Evolutionary conservation across 768 basidiomycete species (phyloP), one percentile per base, ranked within the genome.

Genomic region (Tricholomella constricta): DNA sequence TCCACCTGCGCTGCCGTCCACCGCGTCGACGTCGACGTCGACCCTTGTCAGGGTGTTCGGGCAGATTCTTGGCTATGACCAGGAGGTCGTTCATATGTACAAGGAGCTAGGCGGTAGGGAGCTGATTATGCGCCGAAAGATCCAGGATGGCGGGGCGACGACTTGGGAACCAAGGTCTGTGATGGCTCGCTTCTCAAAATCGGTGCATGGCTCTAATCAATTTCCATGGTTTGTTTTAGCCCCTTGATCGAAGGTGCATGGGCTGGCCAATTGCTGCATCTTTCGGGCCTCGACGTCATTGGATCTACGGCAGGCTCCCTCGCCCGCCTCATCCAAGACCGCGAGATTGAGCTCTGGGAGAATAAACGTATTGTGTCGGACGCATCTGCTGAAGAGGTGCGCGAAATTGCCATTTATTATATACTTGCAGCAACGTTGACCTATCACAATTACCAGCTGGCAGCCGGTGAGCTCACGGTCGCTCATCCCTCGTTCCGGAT

Each of bases 41-140:
- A 78, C 79, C 5, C 76, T 86, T 23, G 77, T 86, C 17, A 71
- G 65, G 50, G 72, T 77, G 1, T 85, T 88, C 56, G 77, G 77
- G 2, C 73, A 79, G 51, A 54, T 85, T 7, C 71, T 88, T 0
- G 85, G 85, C 1, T 88, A 86, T 62, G 80, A 83, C 11, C 63
- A 72, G 0, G 84, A 86, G 55, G 78, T 77, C 2, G 63, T 85
- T 9, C 83, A 86, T 53, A 72, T 86, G 72, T 88, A 85, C 64
- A 88, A 86, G 65, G 85, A 86, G 55, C 67, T 86, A 6, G 84
- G 85, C 7, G 85, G 85, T 7, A 66, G 85, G 15, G 85, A 86
- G 68, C 62, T 88, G 19, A 62, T 85, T 20, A 86, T 88, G 85
- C 70, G 85, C 22, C 66, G 85, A 31, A 76, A 71, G 61, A 78